A percentile compares a stretch with the other conserved stretches of the same genome.
Conservation (phyloP, 345 rosid genomes). For the Euclidium syriacum region DNA sequence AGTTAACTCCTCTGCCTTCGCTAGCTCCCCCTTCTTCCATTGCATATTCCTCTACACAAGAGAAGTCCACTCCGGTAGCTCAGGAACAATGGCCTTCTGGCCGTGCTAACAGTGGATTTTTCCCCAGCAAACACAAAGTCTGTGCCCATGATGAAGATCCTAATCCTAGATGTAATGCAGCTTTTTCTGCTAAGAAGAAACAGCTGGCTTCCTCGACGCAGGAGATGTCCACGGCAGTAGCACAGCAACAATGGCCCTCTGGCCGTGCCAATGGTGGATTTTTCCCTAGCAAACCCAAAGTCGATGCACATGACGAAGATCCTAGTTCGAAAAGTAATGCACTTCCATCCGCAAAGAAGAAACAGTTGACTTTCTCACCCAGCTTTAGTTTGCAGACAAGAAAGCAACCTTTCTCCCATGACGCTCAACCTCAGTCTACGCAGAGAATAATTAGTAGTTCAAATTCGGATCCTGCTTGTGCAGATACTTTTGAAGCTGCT, state of each 20-base stretch:
- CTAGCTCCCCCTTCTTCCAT: conserved; percentile 65
- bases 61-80: conserved; percentile 35
- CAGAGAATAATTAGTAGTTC: conserved; percentile 35
- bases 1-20: conserved; percentile 73
- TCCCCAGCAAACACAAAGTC: conserved; percentile 47
- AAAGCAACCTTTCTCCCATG: conserved; percentile 42
- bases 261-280: conserved; percentile 67
- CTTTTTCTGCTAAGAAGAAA: conserved; percentile 58
- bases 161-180: conserved; percentile 35
- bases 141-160: conserved; percentile 39
- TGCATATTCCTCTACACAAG: conserved; percentile 49
- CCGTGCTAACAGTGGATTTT: conserved; percentile 68
- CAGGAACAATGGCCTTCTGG: conserved; percentile 90
- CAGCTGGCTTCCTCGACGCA: conserved; percentile 56
- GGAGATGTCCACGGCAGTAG: conserved; percentile 40
- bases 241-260: conserved; percentile 80
- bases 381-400: conserved; percentile 50
- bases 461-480: conserved; percentile 34
- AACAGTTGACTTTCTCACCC: conserved; percentile 69
- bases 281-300: conserved; percentile 46
- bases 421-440: conserved; percentile 39
- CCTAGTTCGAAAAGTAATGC: conserved; percentile 40
- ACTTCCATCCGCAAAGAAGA: conserved; percentile 62
- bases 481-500: conserved; percentile 35
- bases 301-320: conserved; percentile 41